Evolutionary conservation across 2,329 filamentous ascomycete species (phyloP).

Genomic region (Colletotrichum euphorbiae): DNA sequence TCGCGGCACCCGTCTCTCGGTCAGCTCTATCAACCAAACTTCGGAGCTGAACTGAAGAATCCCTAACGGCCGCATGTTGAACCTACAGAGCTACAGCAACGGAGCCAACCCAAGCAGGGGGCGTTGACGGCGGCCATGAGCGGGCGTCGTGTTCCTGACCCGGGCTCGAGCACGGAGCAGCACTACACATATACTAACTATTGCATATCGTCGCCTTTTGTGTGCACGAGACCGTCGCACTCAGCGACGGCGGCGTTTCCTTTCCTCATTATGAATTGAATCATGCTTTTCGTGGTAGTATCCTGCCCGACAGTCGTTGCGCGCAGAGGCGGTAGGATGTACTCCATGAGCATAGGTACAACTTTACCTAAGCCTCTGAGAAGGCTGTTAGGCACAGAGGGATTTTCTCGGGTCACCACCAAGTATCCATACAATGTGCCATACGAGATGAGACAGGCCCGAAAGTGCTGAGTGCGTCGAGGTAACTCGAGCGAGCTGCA

Average conservation of each 20-base stretch:
- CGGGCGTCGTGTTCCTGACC: slow-evolving; percentile 27
- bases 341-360: slow-evolving; percentile 48
- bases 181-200: slow-evolving; percentile 33
- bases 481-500: slow-evolving; percentile 38
- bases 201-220: slow-evolving; percentile 24
- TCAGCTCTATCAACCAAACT: neutral
- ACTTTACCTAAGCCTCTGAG: neutral
- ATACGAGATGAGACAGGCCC: slow-evolving; percentile 32
- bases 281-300: slow-evolving; percentile 11
- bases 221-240: slow-evolving; percentile 11
- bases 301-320: neutral
- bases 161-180: slow-evolving; percentile 26
- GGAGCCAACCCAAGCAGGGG: slow-evolving; percentile 22
- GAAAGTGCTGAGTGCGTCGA: slow-evolving; percentile 18
- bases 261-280: slow-evolving; percentile 17
- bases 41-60: slow-evolving; percentile 1
- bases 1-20: slow-evolving; percentile 2
- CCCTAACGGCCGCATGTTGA: slow-evolving; percentile 5
- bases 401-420: slow-evolving; percentile 28
- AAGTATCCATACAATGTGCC: slow-evolving; percentile 27
- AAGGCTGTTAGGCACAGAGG: neutral
- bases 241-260: neutral
- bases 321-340: slow-evolving; percentile 43
- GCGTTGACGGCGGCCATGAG: slow-evolving; percentile 34
- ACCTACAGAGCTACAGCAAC: slow-evolving; percentile 18